A percentile compares a stretch with the other conserved stretches of the same genome.
Conservation (phyloP, 2,329 filamentous ascomycete species). For the Cercospora zeina region DNA sequence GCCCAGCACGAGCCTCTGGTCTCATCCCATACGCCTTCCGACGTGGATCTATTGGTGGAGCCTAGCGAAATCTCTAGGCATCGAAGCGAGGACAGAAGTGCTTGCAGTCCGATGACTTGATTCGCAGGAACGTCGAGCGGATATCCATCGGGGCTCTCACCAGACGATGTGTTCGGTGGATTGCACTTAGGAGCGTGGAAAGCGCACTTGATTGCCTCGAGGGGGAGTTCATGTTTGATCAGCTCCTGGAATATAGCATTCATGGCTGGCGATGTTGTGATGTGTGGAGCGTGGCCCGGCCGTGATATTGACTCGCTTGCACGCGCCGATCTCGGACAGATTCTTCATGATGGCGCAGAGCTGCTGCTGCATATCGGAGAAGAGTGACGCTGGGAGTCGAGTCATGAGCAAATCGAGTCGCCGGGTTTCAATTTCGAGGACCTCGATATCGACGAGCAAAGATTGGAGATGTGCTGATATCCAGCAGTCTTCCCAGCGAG, state of each 20-base stretch:
- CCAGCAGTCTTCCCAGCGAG: neutral
- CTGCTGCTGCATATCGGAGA: neutral
- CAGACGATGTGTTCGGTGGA: too few relatives aligned
- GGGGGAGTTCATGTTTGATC: too few relatives aligned
- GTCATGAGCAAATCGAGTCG: neutral
- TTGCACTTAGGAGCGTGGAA: too few relatives aligned
- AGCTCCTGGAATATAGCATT: neutral
- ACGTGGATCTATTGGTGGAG: too few relatives aligned
- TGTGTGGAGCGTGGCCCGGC: neutral
- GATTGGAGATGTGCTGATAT: neutral
- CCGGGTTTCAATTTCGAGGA: neutral
- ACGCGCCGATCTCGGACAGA: neutral
- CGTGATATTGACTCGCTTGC: neutral
- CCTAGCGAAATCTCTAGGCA: neutral
- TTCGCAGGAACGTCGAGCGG: neutral
- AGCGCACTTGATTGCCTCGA: too few relatives aligned
- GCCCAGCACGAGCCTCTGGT: too few relatives aligned
- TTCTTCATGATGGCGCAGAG: neutral
- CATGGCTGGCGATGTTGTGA: neutral
- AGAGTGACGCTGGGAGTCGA: neutral
- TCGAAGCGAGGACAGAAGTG: neutral
- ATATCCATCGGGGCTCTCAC: neutral
- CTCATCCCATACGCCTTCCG: too few relatives aligned
- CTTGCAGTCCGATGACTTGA: neutral
- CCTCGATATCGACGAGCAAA: neutral